Conservation (phyloP, 495 filamentous ascomycete species). For the Neurospora africana region DNA sequence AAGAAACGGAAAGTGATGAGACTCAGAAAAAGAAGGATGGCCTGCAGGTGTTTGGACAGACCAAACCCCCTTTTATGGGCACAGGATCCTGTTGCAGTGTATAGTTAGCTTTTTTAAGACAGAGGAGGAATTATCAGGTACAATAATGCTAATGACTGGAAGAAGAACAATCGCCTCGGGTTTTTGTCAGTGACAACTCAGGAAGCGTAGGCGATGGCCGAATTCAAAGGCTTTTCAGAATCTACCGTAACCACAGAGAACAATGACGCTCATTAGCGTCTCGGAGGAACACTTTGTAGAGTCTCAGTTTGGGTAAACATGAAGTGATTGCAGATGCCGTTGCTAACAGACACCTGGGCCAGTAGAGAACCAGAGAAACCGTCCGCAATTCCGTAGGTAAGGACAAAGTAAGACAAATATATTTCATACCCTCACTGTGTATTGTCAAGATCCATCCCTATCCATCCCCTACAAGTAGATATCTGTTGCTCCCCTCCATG, state of each 20-base stretch:
- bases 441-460: too few species aligned
- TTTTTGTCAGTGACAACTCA: background rate
- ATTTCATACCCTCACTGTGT: too few species aligned
- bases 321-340: background rate
- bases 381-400: too few species aligned
- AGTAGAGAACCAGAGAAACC: too few species aligned
- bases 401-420: too few species aligned
- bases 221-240: background rate
- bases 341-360: background rate
- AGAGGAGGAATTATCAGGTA: background rate
- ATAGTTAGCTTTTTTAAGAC: background rate
- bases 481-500: background rate
- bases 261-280: background rate
- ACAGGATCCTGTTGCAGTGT: background rate
- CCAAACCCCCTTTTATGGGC: background rate
- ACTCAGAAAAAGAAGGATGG: background rate
- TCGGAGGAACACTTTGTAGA: too few species aligned
- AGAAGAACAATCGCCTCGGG: background rate
- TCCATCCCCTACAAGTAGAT: background rate
- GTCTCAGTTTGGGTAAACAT: background rate
- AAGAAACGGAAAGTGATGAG: background rate
- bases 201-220: background rate
- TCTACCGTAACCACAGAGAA: background rate
- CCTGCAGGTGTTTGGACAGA: background rate
- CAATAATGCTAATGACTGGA: background rate